Evolutionary conservation across 441 rosid species (phyloP).

Genomic region (Theobroma grandiflorum): DNA sequence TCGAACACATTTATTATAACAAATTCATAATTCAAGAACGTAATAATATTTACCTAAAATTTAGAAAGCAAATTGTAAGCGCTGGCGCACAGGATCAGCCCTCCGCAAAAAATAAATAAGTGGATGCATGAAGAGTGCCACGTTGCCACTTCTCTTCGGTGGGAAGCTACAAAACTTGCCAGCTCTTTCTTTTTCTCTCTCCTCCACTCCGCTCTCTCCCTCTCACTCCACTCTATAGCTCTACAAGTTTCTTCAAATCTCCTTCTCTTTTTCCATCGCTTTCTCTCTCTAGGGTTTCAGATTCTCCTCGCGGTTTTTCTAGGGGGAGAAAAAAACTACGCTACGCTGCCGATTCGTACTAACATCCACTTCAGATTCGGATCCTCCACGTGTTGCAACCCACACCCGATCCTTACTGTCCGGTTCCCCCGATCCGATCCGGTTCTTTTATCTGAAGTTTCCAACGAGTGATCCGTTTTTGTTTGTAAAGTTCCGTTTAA

Average conservation of each 20-base stretch:
- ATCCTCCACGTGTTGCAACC: conserved; percentile 37
- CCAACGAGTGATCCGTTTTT: conserved; percentile 35
- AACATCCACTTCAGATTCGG: conserved; percentile 42
- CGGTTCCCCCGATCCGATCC: conserved; percentile 43
- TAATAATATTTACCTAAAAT: not conserved
- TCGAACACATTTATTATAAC: too few species aligned
- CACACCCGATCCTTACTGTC: conserved; percentile 12
- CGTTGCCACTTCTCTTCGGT: conserved; percentile 66
- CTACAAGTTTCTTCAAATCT: not conserved
- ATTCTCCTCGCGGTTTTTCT: conserved; percentile 32
- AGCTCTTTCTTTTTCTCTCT: conserved; percentile 20
- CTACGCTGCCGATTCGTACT: not conserved
- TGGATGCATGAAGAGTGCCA: conserved; percentile 56
- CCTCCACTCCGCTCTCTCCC: not conserved
- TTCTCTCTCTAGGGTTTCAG: conserved; percentile 49
- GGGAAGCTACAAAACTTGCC: conserved; percentile 30
- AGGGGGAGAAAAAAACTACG: not conserved
- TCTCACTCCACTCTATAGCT: conserved; percentile 21
- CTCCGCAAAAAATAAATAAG: conserved; percentile 8
- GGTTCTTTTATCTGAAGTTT: conserved; percentile 20
- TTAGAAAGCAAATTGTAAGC: not conserved
- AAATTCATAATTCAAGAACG: too few species aligned
- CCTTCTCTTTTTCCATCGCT: conserved; percentile 14
- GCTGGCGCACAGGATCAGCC: conserved; percentile 18
- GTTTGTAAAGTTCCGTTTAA: conserved; percentile 20